Evolutionary conservation across 1,284 basidiomycete genomes (phyloP).

Genomic region (Rhodotorula sp.): DNA sequence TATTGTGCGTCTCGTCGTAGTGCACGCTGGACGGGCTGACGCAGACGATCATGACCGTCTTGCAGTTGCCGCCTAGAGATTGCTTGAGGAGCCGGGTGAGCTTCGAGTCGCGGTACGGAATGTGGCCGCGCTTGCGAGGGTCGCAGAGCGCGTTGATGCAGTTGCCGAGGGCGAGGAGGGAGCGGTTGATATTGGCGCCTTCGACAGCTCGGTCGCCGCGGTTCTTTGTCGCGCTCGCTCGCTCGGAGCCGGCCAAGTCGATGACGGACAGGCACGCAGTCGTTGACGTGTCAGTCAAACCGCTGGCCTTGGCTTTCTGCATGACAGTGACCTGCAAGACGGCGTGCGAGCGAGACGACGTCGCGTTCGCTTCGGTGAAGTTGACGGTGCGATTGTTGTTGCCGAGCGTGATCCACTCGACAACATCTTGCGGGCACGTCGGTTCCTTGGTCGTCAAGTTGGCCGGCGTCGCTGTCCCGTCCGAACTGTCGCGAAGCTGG

Average conservation of each 20-base stretch:
- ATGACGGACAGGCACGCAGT: slow-evolving; percentile 92
- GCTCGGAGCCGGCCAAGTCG: slow-evolving; percentile 91
- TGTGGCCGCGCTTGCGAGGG: slow-evolving; percentile 72
- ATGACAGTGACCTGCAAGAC: slow-evolving; percentile 90
- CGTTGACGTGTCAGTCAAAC: slow-evolving; percentile 69
- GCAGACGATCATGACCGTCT: slow-evolving; percentile 89
- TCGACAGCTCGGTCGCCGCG: slow-evolving; percentile 98
- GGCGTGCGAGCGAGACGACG: slow-evolving; percentile 91
- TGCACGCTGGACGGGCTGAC: slow-evolving; percentile 88
- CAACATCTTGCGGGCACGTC: slow-evolving; percentile 80
- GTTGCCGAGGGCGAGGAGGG: slow-evolving; percentile 87
- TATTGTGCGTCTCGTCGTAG: slow-evolving; percentile 97
- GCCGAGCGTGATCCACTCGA: slow-evolving; percentile 81
- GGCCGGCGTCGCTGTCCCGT: slow-evolving; percentile 72
- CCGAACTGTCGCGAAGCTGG: slow-evolving; percentile 84
- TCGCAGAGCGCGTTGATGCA: slow-evolving; percentile 96
- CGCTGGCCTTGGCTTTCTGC: slow-evolving; percentile 60
- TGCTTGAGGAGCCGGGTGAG: slow-evolving; percentile 93
- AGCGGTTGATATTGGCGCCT: slow-evolving; percentile 97
- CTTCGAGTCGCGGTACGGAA: slow-evolving; percentile 95
- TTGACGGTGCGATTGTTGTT: slow-evolving; percentile 85
- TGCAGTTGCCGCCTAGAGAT: slow-evolving; percentile 94
- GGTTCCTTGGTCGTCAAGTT: slow-evolving; percentile 77
- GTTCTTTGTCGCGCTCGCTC: slow-evolving; percentile 88
- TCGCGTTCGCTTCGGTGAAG: slow-evolving; percentile 88